Base-by-base conservation (phyloP, 257 asterid genomes). In the Thymus mandschuricus region DNA sequence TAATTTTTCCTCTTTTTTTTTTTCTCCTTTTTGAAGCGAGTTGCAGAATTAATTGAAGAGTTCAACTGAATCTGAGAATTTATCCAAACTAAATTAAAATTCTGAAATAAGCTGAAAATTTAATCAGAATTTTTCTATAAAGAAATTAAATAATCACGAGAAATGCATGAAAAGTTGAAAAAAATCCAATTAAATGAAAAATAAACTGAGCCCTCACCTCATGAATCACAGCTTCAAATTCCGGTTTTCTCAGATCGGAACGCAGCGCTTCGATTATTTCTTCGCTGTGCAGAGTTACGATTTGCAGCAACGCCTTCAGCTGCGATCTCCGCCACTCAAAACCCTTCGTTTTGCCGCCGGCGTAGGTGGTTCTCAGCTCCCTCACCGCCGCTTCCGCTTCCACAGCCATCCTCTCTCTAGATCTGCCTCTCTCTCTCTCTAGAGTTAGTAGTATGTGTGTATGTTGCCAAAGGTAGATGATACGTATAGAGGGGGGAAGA, bases 231-330 rank as follows among this genome's bases (percentile, higher is more conserved):
- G 95, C 83, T 82, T 94, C 99, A n/a, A 78, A 79, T 60, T 84
- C 88, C 12, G 99, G 97, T 70, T 94, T 94, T 4, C 80, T 73
- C 54, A 94, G 92, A 75, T 94, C 99, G n/a, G 92, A 81, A 57
- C 75, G 77, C 11, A 94, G 81, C 46, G 97, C 96, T 6, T 79
- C 86, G 27, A 82, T 51, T 6, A 94, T 88, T 64, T 91, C 92
- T 5, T 76, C 45, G 61, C 85, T 88, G 30, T 94, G 97, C 43
- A 74, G 69, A 10, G 76, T 69, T 0, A 70, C 68, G 1, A 94
- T 74, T 30, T 74, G 83, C 15, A 84, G 49, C 55, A 94, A 15
- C 62, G 93, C 85, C 69, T 89, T 81, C 81, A 94, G 29, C 89
- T 94, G 99, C 6, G 95, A 85, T 35, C 60, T 78, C 70, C 99